Percentiles rank a stretch among this genome's conserved stretches.
phyloP scores from a whole-genome alignment of 768 basidiomycete species.

The Obba rivulosa region DNA sequence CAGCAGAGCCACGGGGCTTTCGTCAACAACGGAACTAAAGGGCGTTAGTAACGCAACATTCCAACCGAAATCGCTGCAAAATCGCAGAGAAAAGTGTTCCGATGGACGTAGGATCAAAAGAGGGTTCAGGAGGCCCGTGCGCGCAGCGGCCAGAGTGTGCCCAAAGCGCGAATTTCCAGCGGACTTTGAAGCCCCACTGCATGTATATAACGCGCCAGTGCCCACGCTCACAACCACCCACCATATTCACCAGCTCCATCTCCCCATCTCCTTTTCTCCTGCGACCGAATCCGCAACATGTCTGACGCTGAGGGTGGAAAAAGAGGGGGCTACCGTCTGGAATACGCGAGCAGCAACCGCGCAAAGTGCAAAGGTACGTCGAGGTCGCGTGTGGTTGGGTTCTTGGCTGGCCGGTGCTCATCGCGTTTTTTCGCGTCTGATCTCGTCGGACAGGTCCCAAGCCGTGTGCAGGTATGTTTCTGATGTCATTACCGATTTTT shows the following conservation, averaged over 20 bases:
- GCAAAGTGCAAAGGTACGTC: slow-evolving; percentile 75
- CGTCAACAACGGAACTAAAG: too few relatives aligned
- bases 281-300: slow-evolving; percentile 19
- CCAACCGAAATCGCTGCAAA: too few relatives aligned
- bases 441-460: slow-evolving; percentile 53
- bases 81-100: too few relatives aligned
- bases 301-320: slow-evolving; percentile 35
- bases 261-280: slow-evolving; percentile 10
- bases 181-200: slow-evolving; percentile 30
- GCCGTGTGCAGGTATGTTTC: slow-evolving; percentile 59
- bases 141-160: slow-evolving; percentile 12
- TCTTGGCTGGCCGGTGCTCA: slow-evolving; percentile 14
- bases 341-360: slow-evolving; percentile 63
- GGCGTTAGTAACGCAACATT: too few relatives aligned
- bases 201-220: slow-evolving; percentile 20
- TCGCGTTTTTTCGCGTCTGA: slow-evolving; percentile 24
- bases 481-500: neutral
- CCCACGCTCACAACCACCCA: slow-evolving; percentile 8
- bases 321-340: slow-evolving; percentile 68
- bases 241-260: slow-evolving; percentile 18
- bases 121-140: slow-evolving; percentile 12
- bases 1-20: neutral
- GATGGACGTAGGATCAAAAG: too few relatives aligned
- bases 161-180: slow-evolving; percentile 21
- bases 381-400: slow-evolving; percentile 17